phyloP scores from a whole-genome alignment of 345 rosid species.

The Excoecaria cochinchinensis region DNA sequence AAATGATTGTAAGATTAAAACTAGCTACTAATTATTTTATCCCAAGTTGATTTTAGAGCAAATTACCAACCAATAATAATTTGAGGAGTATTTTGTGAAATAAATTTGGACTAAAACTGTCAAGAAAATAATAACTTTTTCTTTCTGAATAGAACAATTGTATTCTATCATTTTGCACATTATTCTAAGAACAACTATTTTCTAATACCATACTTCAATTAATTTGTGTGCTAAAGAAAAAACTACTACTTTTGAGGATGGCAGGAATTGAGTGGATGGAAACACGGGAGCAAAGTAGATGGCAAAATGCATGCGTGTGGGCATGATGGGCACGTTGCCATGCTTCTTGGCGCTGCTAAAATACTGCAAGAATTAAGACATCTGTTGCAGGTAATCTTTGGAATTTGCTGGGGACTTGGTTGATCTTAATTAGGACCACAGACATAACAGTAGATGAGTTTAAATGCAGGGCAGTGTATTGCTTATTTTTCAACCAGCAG shows the following conservation, averaged over 20 bases:
- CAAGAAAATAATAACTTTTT: no score
- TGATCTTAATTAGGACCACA: neutral
- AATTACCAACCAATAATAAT: no score
- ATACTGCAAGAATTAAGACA: constrained; percentile 44
- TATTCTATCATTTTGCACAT: no score
- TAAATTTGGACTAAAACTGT: no score
- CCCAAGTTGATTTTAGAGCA: no score
- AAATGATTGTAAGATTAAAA: no score
- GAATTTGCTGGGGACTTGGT: neutral
- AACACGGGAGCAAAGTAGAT: constrained; percentile 42
- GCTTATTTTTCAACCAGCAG: constrained; percentile 71
- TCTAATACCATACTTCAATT: no score
- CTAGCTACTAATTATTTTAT: no score
- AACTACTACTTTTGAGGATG: neutral
- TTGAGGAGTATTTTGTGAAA: no score
- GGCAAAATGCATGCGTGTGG: constrained; percentile 67
- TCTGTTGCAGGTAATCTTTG: constrained; percentile 31
- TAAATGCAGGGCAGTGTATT: constrained; percentile 53
- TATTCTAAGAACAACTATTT: no score
- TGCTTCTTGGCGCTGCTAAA: constrained; percentile 69
- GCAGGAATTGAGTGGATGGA: constrained; percentile 45
- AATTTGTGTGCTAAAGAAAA: no score
- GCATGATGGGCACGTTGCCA: constrained; percentile 53
- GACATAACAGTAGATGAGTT: neutral
- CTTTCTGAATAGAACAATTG: no score